Base-by-base conservation (phyloP, 1,284 basidiomycete genomes). In the Neonothopanus nambi region DNA sequence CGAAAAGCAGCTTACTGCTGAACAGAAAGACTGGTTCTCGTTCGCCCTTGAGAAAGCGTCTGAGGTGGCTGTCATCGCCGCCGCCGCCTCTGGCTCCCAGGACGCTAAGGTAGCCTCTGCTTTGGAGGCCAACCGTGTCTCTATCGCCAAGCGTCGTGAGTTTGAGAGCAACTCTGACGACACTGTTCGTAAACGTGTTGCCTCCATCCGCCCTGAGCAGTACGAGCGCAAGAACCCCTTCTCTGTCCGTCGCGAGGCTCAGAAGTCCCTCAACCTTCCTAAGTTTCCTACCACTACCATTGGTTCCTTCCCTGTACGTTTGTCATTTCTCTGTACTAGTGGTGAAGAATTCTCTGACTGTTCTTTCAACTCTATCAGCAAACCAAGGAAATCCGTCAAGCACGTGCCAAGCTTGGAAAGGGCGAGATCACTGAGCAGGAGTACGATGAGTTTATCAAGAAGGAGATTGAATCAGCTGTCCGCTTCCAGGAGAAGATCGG, bases 201-300 rank as follows among this genome's bases (percentile, higher is more conserved):
- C 90, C 65, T 86, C 87, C 63, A 93, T 99, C 77, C 96, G 90
- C 57, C 82, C 87, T 57, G 91, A 93, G 48, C 82, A 89, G 82
- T 85, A 96, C 65, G 79, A 93, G 69, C 93, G 97, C 75, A 89
- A 94, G 83, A 94, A 81, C 72, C 82, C 88, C 65, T 99, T 99
- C 85, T 76, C 89, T 51, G 76, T 79, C 58, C 95, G 97, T 71
- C 87, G 91, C 73, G 89, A 91, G 67, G 82, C 93, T 54, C 97
- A 99, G 43, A 57, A 59, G 80, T 85, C 87, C 76, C 85, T 98
- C 70, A 81, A 90, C 64, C 85, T 99, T 26, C 97, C 97, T 73
- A 90, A 89, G 75, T 99, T 99, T 89, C 95, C 96, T 57, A 98
- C 95, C 63, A 99, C 96, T 61, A 98, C 95, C 65, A 98, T 98